Evolutionary conservation across 2,329 filamentous ascomycete genomes (phyloP).

Genomic region (Didymella pinodella): DNA sequence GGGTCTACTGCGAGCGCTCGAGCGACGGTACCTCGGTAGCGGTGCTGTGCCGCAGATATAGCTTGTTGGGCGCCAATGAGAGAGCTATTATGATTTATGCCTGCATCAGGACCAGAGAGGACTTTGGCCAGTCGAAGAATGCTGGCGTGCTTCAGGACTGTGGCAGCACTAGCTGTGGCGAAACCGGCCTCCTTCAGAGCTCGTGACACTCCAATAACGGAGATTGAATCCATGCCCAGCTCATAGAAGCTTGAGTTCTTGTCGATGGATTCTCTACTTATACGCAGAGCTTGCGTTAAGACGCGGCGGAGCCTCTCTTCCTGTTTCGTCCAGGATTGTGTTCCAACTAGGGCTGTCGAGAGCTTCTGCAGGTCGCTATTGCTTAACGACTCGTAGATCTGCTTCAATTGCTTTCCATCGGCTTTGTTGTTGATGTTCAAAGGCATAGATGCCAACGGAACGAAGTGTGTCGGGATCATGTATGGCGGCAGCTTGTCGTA

Average conservation of each 20-base stretch:
- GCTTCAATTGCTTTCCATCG: conserved; percentile 73
- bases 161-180: conserved; percentile 65
- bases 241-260: conserved; percentile 78
- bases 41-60: conserved; percentile 71
- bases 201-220: conserved; percentile 74
- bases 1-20: conserved; percentile 60
- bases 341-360: conserved; percentile 26
- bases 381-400: conserved; percentile 69
- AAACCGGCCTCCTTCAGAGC: conserved; percentile 71
- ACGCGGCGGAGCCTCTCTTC: conserved; percentile 61
- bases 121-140: conserved; percentile 53
- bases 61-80: conserved; percentile 64
- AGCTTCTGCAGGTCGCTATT: conserved; percentile 69
- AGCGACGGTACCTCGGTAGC: conserved; percentile 63
- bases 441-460: conserved; percentile 75
- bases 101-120: conserved; percentile 28
- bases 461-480: conserved; percentile 88
- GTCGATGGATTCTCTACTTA: conserved; percentile 56
- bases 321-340: conserved; percentile 42
- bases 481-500: conserved; percentile 76
- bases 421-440: conserved; percentile 91
- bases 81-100: conserved; percentile 30
- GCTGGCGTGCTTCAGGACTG: conserved; percentile 68
- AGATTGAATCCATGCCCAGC: conserved; percentile 87
- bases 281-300: conserved; percentile 62